These are phyloP conservation scores for Diaporthe citrichinensis DNA, from an alignment of 2,329 filamentous ascomycete genomes.

Conservation along the genomic window DNA sequence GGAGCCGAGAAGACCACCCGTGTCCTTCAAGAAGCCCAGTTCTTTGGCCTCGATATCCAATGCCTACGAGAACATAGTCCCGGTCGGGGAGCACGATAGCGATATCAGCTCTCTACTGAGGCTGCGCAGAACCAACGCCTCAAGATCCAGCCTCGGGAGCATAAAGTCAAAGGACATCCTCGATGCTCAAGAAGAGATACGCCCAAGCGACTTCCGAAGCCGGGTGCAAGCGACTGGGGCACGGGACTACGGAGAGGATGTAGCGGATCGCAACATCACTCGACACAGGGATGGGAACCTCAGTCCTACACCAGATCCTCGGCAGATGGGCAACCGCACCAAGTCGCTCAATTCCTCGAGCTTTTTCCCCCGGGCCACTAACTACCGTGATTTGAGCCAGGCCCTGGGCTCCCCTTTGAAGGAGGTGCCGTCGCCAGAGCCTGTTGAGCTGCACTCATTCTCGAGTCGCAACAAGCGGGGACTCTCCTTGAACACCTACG, in stretches of 20 bases:
- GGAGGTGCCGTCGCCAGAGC: neutral
- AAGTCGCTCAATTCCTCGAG: neutral
- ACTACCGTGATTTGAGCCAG: neutral
- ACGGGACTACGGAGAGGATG: constrained; percentile 74
- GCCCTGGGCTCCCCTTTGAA: neutral
- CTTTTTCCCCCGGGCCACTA: neutral
- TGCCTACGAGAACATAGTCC: constrained; percentile 10
- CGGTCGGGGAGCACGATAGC: neutral
- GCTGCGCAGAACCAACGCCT: constrained; percentile 26
- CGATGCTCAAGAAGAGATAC: constrained; percentile 69
- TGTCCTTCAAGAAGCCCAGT: constrained; percentile 42
- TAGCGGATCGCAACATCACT: constrained; percentile 72
- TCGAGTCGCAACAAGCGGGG: constrained; percentile 33
- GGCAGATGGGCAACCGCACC: neutral
- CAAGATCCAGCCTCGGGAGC: constrained; percentile 29
- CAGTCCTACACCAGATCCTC: constrained; percentile 9
- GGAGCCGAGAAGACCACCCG: constrained; percentile 38
- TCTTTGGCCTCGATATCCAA: constrained; percentile 33
- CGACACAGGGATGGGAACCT: constrained; percentile 47
- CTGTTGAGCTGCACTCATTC: neutral
- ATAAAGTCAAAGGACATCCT: constrained; percentile 57
- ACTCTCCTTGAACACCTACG: constrained; percentile 31
- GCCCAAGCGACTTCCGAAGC: constrained; percentile 62
- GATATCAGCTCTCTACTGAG: constrained; percentile 13
- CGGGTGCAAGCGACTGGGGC: constrained; percentile 65